Evolutionary conservation across 768 basidiomycete species (phyloP), one percentile per base, ranked within the genome.

Genomic region (Psilocybe sp.): DNA sequence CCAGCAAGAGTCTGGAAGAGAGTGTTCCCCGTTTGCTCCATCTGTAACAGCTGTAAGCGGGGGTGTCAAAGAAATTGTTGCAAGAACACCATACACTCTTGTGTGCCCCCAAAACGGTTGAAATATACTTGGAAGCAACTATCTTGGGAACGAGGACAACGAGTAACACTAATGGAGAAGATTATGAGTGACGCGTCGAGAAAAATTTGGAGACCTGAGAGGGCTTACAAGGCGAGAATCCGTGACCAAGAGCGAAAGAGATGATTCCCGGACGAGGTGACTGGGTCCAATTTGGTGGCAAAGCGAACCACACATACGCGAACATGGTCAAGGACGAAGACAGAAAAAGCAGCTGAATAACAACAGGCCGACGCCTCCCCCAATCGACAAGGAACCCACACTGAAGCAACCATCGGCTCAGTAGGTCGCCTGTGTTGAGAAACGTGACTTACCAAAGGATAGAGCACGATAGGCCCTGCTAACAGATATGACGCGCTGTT

Each of bases 1-100:
- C 89, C 88, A n/a, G 86, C 77, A 10, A 89, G 59, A 0, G 86
- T 89, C 56, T 89, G 85, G 49, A 84, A 80, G 47, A 89, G 77
- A 0, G 84, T 86, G 3, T 84, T 79, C 1, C 87, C 87, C 2
- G 83, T 81, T 64, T 87, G 82, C 61, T 91, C 89, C 50, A 91
- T 70, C 87, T 89, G 49, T 20, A 44, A 40, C 40, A 31, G 36
- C 33, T 20, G 10, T 39, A 3, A 19, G 40, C n/a, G 42, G 40
- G 14, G 38, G 36, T 31, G 19, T 7, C 5, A 10, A 53, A 32
- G 32, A 13, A 32, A 28, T 45, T 18, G 34, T 48, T 38, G 14
- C 10, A 32, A 28, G 5, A 3, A 67, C 84, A n/a, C n/a, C n/a
- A 53, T 68, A 89, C 89, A 61, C 83, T 82, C 63, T 91, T 90